Conservation (phyloP, 345 rosid species). For the Moricandia arvensis region DNA sequence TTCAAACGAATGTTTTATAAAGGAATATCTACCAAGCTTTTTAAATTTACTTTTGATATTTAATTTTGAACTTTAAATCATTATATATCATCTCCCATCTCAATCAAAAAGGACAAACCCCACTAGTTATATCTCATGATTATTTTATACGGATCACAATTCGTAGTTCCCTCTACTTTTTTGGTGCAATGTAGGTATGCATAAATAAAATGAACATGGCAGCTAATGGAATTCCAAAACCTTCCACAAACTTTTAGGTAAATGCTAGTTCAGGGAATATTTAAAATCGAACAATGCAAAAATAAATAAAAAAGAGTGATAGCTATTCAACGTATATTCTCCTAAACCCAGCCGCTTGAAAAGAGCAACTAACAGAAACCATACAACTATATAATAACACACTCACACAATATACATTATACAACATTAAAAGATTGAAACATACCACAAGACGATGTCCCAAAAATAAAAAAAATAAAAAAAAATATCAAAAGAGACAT, state of each 20-base stretch:
- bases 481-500: slow-evolving; percentile 25
- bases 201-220: slow-evolving; percentile 6
- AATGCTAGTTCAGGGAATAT: not conserved
- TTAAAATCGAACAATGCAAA: slow-evolving; percentile 10
- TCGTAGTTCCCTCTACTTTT: not conserved
- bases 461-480: not conserved
- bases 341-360: slow-evolving; percentile 28
- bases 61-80: slow-evolving; percentile 15
- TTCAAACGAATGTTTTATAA: not conserved
- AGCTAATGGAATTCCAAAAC: not conserved
- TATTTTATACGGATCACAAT: slow-evolving; percentile 20
- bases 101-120: slow-evolving; percentile 33
- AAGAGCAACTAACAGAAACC: slow-evolving; percentile 21
- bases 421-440: not conserved
- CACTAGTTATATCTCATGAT: slow-evolving; percentile 26
- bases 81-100: not conserved
- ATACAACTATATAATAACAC: slow-evolving; percentile 25
- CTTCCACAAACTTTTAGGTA: slow-evolving; percentile 20
- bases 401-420: not conserved
- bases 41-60: not conserved
- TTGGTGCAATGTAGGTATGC: slow-evolving; percentile 11
- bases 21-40: slow-evolving; percentile 22
- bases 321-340: slow-evolving; percentile 8
- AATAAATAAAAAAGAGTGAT: not conserved
- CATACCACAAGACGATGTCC: slow-evolving; percentile 2